Evolutionary conservation across 768 basidiomycete genomes (phyloP).

Genomic region (Podaxis rugospora): DNA sequence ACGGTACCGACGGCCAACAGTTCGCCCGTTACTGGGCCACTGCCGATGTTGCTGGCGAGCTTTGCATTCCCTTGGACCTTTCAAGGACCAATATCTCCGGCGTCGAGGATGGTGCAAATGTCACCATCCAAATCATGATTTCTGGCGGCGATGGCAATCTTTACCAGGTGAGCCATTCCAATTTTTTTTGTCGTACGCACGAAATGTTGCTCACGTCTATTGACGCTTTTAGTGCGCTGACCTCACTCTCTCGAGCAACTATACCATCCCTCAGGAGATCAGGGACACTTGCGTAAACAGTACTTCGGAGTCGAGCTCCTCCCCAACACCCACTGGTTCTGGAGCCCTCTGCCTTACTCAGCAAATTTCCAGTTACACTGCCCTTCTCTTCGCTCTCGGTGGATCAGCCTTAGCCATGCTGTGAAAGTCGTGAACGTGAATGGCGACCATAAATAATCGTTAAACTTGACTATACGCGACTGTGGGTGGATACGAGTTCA

Average conservation of each 20-base stretch:
- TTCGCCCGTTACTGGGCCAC: slow-evolving; percentile 8
- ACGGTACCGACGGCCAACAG: slow-evolving; percentile 17
- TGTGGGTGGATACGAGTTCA: neutral
- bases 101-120: slow-evolving; percentile 14
- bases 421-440: neutral
- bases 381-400: neutral
- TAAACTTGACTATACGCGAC: neutral
- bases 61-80: slow-evolving; percentile 15
- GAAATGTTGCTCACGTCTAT: neutral
- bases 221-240: slow-evolving; percentile 10
- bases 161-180: slow-evolving; percentile 10
- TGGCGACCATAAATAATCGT: neutral
- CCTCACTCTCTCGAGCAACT: slow-evolving; percentile 12
- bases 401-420: neutral
- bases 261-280: slow-evolving; percentile 1
- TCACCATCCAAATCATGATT: slow-evolving; percentile 17
- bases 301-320: neutral
- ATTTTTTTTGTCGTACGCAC: neutral
- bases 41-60: slow-evolving; percentile 11
- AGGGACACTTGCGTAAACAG: slow-evolving; percentile 4
- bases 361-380: neutral
- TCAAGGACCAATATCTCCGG: slow-evolving; percentile 12
- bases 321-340: neutral
- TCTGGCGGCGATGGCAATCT: slow-evolving; percentile 14
- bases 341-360: neutral